A percentile compares a stretch with the other conserved stretches of the same genome.
phyloP scores from a whole-genome alignment of 805 yeast species.

The Hermanozyma aechmeae region DNA sequence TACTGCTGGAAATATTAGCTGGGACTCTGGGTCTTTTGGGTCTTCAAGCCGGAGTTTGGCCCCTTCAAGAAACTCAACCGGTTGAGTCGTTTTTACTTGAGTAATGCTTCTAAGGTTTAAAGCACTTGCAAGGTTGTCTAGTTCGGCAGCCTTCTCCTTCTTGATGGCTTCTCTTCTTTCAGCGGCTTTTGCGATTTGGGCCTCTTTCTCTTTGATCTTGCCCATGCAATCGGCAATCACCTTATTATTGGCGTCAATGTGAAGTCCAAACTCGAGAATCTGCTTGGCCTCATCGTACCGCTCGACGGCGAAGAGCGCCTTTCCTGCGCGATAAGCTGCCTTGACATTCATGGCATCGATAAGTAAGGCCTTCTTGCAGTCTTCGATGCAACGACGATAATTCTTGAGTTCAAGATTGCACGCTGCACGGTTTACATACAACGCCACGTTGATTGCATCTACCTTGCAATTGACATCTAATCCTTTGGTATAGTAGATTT shows the following conservation, averaged over 20 bases:
- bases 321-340: conserved; percentile 79
- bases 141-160: conserved; percentile 30
- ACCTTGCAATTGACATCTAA: conserved; percentile 60
- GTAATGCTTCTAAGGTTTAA: conserved; percentile 49
- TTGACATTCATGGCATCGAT: conserved; percentile 65
- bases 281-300: conserved; percentile 64
- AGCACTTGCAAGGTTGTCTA: conserved; percentile 58
- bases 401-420: conserved; percentile 81
- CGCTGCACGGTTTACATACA: conserved; percentile 80
- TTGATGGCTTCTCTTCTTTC: conserved; percentile 28
- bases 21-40: conserved; percentile 60
- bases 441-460: conserved; percentile 44
- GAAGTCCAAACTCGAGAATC: conserved; percentile 55
- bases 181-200: conserved; percentile 17
- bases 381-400: conserved; percentile 78
- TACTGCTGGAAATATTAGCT: conserved; percentile 73
- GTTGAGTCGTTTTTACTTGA: conserved; percentile 39
- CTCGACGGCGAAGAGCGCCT: conserved; percentile 64
- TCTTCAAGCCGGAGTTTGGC: conserved; percentile 53
- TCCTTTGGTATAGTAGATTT: conserved; percentile 73
- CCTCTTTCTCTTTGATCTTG: conserved; percentile 31
- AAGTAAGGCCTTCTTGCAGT: conserved; percentile 63
- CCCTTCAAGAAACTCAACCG: conserved; percentile 46
- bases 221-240: conserved; percentile 41
- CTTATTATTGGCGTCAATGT: conserved; percentile 49